Base-by-base conservation (phyloP, 2,329 filamentous ascomycete species). In the Sordariomycetes sp. region DNA sequence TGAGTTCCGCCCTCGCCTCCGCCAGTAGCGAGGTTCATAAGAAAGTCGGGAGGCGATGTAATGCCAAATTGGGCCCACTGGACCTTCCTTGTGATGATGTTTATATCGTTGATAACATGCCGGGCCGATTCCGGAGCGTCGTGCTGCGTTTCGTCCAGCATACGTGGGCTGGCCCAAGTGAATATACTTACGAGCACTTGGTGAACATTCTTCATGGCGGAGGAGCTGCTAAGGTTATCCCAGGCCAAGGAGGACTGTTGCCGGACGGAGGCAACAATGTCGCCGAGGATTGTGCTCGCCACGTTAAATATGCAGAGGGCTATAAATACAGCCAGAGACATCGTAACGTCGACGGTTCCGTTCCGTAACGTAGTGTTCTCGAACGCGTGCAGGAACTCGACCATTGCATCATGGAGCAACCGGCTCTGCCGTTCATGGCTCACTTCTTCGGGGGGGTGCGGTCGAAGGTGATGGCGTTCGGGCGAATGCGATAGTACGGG, bases 271-370 rank as follows among this genome's bases (percentile, higher is more conserved):
- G 71, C 69, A 24, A 71, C 69, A 37, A 79, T 69, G 58, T 81
- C 78, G 18, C 76, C 69, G 5, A 83, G 68, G 1, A 84, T 72
- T 1, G 79, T 79, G 54, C 76, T 75, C 22, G 78, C 73, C 32
- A 80, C 71, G 64, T 79, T 83, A 63, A 84, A 82, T n/a, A 84
- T 77, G 65, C 80, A 82, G 20, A 84, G 67, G 14, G 81, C 77
- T 55, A 80, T 70, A 60, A 83, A 81, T 3, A 76, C 66, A 2
- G 80, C 77, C 18, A 82, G 65, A 75, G 79, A 81, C 58, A 71
- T 71, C 61, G 72, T 74, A 10, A 73, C 69, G 25, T 72, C 71
- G 24, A 74, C 65, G 5, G 69, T 66, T n/a, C 68, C 67, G 35
- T 68, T 69, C 25, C 71, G 69, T 59, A 74, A 66, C 2, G 75